phyloP scores from a whole-genome alignment of 2,329 filamentous ascomycete genomes.

The Venturia nashicola region DNA sequence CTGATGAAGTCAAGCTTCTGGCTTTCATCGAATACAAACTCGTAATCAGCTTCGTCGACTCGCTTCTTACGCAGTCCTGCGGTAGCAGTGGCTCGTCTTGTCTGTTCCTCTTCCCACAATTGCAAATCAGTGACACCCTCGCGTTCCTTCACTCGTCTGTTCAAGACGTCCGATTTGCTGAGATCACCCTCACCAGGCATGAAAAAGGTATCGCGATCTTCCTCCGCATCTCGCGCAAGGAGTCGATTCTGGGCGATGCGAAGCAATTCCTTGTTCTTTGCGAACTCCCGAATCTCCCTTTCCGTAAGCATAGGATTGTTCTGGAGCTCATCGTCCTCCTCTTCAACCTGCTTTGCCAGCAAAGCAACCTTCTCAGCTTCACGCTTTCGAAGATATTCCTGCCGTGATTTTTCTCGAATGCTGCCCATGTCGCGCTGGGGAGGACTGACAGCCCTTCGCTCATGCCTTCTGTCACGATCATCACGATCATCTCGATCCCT shows the following conservation, averaged over 20 bases:
- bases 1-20: conserved; percentile 78
- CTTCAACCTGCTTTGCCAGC: conserved; percentile 78
- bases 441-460: conserved; percentile 41
- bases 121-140: conserved; percentile 91
- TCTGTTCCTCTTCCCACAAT: conserved; percentile 89
- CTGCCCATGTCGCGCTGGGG: conserved; percentile 44
- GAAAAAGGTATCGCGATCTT: conserved; percentile 88
- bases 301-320: conserved; percentile 61
- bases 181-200: conserved; percentile 89
- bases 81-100: conserved; percentile 75
- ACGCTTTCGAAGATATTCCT: conserved; percentile 88
- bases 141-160: conserved; percentile 77
- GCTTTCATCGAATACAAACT: conserved; percentile 83
- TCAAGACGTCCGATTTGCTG: conserved; percentile 71
- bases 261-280: conserved; percentile 67
- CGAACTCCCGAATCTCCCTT: conserved; percentile 76
- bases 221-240: conserved; percentile 54
- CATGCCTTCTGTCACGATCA: conserved; percentile 51
- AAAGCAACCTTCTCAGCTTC: conserved; percentile 76
- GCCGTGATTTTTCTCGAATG: conserved; percentile 69
- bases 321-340: conserved; percentile 69
- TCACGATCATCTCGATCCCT: conserved; percentile 55
- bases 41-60: conserved; percentile 72
- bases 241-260: conserved; percentile 73
- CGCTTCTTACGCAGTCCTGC: conserved; percentile 57